Evolutionary conservation across 1,139 yeast genomes (phyloP).

Genomic region (Taphrina wiesneri): DNA sequence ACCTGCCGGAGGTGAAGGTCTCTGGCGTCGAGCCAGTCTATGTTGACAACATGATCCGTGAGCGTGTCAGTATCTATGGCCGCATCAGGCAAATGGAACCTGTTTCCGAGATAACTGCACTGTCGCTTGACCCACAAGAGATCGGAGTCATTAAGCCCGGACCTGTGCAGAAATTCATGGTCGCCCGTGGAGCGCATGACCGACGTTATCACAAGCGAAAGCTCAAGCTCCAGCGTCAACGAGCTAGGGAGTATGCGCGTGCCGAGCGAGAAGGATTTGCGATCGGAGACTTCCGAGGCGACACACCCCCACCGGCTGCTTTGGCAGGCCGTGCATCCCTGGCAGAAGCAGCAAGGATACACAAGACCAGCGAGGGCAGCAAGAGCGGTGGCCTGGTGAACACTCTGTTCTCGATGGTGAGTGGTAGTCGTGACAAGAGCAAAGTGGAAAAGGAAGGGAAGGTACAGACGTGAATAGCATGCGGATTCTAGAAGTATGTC

Average conservation of each 20-base stretch:
- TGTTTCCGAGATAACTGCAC: slow-evolving; percentile 6
- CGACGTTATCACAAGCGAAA: slow-evolving; percentile 21
- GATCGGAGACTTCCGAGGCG: slow-evolving; percentile 22
- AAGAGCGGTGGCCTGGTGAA: slow-evolving; percentile 26
- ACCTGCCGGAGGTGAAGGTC: slow-evolving; percentile 21
- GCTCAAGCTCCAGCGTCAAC: slow-evolving; percentile 25
- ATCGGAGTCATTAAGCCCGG: slow-evolving; percentile 33
- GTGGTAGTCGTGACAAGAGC: slow-evolving; percentile 24
- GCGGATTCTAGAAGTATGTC: background rate
- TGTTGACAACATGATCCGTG: slow-evolving; percentile 33
- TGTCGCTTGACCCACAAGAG: slow-evolving; percentile 16
- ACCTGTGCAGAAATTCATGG: slow-evolving; percentile 33
- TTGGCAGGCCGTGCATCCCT: slow-evolving; percentile 29
- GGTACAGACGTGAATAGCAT: background rate
- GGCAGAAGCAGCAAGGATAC: slow-evolving; percentile 18
- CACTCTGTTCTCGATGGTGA: slow-evolving; percentile 28
- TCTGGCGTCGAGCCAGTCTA: slow-evolving; percentile 28
- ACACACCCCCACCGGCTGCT: slow-evolving; percentile 30
- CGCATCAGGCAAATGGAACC: slow-evolving; percentile 33
- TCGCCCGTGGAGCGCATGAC: slow-evolving; percentile 24
- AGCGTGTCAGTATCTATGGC: slow-evolving; percentile 29
- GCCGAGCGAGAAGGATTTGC: slow-evolving; percentile 31
- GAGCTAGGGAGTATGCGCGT: slow-evolving; percentile 31
- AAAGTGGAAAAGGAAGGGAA: slow-evolving; percentile 3
- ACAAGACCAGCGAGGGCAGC: slow-evolving; percentile 24